Evolutionary conservation across 148 eudicot species (phyloP), one percentile per base, ranked within the genome.

Genomic region (Nepenthes mirabilis): DNA sequence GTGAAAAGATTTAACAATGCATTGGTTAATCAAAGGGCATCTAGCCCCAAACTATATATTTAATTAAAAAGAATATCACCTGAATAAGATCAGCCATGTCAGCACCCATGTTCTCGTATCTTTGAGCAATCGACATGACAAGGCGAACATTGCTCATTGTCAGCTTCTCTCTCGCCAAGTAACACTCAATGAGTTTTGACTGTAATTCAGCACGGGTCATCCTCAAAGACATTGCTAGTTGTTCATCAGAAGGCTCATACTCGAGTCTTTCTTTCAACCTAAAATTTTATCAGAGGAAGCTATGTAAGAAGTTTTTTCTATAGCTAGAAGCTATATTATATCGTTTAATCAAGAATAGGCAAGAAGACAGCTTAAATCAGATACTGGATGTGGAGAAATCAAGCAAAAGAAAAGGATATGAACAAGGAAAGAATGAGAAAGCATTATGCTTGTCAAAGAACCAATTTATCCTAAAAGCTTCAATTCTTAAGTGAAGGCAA

Each of bases 91-190:
- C 97, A 65, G 93, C 81, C 93, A 91, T 87, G 70, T 88, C 89
- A 52, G 86, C 96, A 74, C 96, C 99, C 96, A 80, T 77, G 87
- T 82, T 82, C 52, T 80, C 88, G 49, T 86, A 93, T 71, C 77
- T 83, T 62, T 89, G 91, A 57, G 99, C 99, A 66, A 93, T 84
- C 35, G 95, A 86, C 91, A 86, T 84, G 71, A 93, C 99, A 52
- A 93, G 83, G 59, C 99, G 96, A 59, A 89, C 82, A 70, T 93
- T 93, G 80, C 96, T 88, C 96, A 88, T 86, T 33, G 89, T 82
- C 68, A 88, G 81, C 72, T 79, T 86, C 68, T 89, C 96, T 80
- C 89, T 84, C 55, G 99, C 99, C 71, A 93, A 80, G 61, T 78
- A 68, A 68, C 84, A 83, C 73, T 93, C 96, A 8, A 84, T 80